Evolutionary conservation across 768 basidiomycete species (phyloP).

Genomic region (Amanita jacksonii): DNA sequence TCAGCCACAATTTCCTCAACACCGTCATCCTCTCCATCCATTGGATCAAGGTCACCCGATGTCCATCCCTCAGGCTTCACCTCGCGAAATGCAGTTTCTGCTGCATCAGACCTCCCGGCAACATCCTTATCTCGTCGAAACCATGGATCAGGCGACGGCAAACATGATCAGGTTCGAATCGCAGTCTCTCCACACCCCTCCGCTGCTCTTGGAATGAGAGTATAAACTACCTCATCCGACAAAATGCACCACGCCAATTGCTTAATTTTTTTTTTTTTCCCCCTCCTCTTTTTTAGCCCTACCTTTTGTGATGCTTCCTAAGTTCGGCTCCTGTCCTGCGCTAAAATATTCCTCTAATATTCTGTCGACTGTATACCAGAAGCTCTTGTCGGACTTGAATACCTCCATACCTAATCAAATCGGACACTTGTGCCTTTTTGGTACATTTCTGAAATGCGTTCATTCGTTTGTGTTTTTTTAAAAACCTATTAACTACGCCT

Average conservation of each 20-base stretch:
- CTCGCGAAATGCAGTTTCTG: constrained; percentile 5
- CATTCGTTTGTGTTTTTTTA: not conserved
- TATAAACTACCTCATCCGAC: constrained; percentile 6
- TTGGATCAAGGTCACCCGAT: constrained; percentile 14
- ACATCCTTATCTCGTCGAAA: constrained; percentile 14
- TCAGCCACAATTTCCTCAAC: constrained; percentile 22
- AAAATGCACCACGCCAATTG: not conserved
- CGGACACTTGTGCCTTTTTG: not conserved
- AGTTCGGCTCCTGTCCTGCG: no score
- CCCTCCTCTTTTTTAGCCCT: no score
- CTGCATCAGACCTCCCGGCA: constrained; percentile 5
- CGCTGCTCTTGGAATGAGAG: constrained; percentile 42
- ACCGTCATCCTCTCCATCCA: constrained; percentile 19
- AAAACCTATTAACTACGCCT: no score
- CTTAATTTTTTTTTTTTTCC: no score
- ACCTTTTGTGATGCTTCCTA: no score
- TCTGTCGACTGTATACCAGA: constrained; percentile 8
- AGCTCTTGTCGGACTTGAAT: constrained; percentile 1
- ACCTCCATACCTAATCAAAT: constrained; percentile 5
- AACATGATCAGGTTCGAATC: constrained; percentile 33
- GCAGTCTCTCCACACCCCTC: constrained; percentile 35
- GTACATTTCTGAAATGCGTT: not conserved
- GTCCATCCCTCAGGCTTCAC: constrained; percentile 11
- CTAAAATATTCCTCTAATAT: constrained; percentile 8
- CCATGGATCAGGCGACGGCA: constrained; percentile 12